Evolutionary conservation across 441 rosid genomes (phyloP).

Genomic region (Croton setiger): DNA sequence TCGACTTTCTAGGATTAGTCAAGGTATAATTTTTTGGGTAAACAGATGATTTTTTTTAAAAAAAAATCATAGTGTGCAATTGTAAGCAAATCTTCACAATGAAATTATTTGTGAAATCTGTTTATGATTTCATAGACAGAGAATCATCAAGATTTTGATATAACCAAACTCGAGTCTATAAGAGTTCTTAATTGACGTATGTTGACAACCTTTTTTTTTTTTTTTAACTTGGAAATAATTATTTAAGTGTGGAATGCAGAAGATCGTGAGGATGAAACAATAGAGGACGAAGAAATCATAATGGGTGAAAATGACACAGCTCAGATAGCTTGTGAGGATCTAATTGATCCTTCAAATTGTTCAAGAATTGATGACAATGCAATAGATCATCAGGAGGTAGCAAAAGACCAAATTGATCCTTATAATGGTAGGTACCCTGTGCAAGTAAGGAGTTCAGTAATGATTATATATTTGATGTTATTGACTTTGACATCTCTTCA

Average conservation of each 20-base stretch:
- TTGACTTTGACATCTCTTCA: background rate
- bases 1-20: too few species aligned
- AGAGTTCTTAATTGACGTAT: too few species aligned
- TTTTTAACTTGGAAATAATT: background rate
- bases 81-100: too few species aligned
- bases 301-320: background rate
- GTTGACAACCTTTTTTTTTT: too few species aligned
- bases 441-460: background rate
- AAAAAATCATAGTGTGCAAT: too few species aligned
- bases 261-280: background rate
- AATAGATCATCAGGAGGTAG: conserved; percentile 4
- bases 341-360: conserved; percentile 10
- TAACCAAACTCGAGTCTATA: too few species aligned
- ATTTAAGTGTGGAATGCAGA: background rate
- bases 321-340: conserved; percentile 1
- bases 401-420: conserved; percentile 2
- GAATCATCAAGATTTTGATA: too few species aligned
- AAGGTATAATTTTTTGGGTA: too few species aligned
- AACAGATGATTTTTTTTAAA: too few species aligned
- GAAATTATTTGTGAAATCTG: too few species aligned
- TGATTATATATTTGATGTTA: background rate
- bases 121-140: too few species aligned
- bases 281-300: background rate
- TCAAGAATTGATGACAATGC: conserved; percentile 11
- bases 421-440: conserved; percentile 19